A percentile compares a stretch with the other conserved stretches of the same genome.
Evolutionary conservation across 2,329 filamentous ascomycete genomes (phyloP).

Genomic region (Epichloe aotearoae): DNA sequence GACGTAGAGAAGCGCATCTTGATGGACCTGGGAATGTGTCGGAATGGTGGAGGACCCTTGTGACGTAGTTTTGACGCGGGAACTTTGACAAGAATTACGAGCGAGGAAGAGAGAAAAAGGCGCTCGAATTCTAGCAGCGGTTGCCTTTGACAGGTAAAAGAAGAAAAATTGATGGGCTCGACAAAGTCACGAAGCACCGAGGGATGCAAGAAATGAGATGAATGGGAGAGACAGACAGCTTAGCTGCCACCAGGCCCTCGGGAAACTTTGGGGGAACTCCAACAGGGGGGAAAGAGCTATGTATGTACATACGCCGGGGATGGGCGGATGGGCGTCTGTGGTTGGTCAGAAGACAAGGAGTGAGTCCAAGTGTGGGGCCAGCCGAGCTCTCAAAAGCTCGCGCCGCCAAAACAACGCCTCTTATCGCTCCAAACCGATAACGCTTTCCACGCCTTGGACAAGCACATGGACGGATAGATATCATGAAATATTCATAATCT

Average conservation of each 20-base stretch:
- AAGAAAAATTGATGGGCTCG: not conserved
- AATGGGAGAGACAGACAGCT: not conserved
- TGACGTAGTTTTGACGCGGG: not conserved
- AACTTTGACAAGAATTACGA: not conserved
- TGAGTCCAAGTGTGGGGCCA: not conserved
- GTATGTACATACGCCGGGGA: too few species aligned
- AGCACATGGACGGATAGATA: not conserved
- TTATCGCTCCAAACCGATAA: not conserved
- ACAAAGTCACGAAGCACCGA: not conserved
- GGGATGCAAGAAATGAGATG: not conserved
- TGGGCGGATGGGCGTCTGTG: not conserved
- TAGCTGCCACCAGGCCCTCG: too few species aligned
- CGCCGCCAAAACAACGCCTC: not conserved
- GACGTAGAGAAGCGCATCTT: conserved; percentile 47
- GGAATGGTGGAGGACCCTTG: not conserved
- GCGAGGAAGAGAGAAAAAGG: not conserved
- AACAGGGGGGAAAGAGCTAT: not conserved
- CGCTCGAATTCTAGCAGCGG: not conserved
- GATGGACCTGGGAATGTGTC: not conserved
- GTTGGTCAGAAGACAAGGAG: not conserved
- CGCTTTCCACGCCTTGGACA: not conserved
- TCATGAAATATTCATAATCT: not conserved
- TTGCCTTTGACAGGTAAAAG: not conserved
- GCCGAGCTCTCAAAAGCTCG: not conserved
- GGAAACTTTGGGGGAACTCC: not conserved